Evolutionary conservation across 208 protist genomes (phyloP).

Genomic region (Wallacemonas sp.): DNA sequence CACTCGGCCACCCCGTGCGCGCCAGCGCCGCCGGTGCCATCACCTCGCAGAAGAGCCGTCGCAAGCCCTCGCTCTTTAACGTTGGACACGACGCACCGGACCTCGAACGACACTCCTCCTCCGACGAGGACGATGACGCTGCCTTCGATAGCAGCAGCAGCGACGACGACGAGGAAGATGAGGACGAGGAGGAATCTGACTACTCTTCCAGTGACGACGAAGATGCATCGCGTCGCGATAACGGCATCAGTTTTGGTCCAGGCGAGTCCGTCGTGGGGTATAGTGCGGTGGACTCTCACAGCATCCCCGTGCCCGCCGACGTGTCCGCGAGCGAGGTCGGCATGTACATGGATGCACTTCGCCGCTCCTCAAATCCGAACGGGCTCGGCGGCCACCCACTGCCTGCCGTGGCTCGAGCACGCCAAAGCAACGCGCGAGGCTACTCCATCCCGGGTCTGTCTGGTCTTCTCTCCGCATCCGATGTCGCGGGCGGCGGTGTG

Average conservation of each 20-base stretch:
- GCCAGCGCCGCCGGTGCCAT: not conserved
- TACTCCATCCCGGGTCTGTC: constrained; percentile 12
- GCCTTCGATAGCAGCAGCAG: not conserved
- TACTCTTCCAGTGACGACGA: not conserved
- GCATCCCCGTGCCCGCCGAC: not conserved
- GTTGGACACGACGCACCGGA: constrained; percentile 21
- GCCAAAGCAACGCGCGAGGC: constrained; percentile 3
- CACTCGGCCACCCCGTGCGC: not conserved
- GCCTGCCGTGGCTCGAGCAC: not conserved
- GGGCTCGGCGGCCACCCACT: not conserved
- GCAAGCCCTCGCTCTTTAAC: constrained; percentile 13
- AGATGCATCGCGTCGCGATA: not conserved
- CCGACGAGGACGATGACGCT: constrained; percentile 18
- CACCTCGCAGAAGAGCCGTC: too few relatives aligned
- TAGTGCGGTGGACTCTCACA: constrained; percentile 12
- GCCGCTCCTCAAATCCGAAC: not conserved
- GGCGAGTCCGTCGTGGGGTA: constrained; percentile 4
- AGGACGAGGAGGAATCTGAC: constrained; percentile 14
- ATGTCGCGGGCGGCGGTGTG: not conserved
- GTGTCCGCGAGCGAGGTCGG: not conserved
- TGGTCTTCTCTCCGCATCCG: not conserved
- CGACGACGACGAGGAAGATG: constrained; percentile 14
- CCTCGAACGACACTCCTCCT: not conserved
- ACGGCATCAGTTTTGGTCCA: not conserved
- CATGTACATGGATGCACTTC: not conserved